These are phyloP conservation scores for Fraxinus albicans DNA, from an alignment of 305 asterid genomes.

Conservation along the genomic window DNA sequence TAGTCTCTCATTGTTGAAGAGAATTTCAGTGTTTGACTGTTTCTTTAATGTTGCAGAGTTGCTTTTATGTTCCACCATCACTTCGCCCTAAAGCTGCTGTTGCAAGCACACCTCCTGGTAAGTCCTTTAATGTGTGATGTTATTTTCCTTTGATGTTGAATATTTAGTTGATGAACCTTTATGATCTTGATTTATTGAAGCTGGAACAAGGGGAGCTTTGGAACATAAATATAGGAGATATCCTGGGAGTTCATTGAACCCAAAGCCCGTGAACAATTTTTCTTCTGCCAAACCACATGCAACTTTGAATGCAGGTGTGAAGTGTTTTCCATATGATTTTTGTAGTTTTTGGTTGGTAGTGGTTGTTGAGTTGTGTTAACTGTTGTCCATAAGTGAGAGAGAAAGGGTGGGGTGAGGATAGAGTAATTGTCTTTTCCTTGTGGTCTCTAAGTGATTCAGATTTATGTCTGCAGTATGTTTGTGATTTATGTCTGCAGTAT, in stretches of 20 bases:
- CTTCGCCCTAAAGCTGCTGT: constrained; percentile 64
- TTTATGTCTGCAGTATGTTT: not conserved
- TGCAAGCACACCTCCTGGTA: constrained; percentile 87
- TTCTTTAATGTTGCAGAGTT: constrained; percentile 55
- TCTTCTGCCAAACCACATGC: constrained; percentile 50
- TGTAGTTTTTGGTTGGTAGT: not conserved
- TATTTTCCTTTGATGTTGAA: not conserved
- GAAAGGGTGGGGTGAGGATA: not conserved
- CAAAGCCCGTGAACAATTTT: constrained; percentile 50
- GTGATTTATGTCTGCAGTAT: not conserved
- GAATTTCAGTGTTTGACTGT: not conserved
- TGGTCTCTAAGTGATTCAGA: not conserved
- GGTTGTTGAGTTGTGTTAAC: not conserved
- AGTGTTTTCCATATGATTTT: not conserved
- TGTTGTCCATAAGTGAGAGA: not conserved
- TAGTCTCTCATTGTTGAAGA: not conserved
- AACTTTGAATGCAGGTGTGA: constrained; percentile 51
- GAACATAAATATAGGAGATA: constrained; percentile 65
- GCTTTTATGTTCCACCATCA: constrained; percentile 87
- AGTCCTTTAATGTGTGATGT: constrained; percentile 24
- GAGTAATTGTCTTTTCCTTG: not conserved
- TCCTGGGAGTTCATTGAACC: constrained; percentile 36
- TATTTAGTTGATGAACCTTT: not conserved
- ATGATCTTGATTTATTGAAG: constrained; percentile 36
- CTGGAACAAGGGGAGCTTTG: constrained; percentile 46